phyloP scores from a whole-genome alignment of 495 filamentous ascomycete genomes.

The Daldinia caldariorum region DNA sequence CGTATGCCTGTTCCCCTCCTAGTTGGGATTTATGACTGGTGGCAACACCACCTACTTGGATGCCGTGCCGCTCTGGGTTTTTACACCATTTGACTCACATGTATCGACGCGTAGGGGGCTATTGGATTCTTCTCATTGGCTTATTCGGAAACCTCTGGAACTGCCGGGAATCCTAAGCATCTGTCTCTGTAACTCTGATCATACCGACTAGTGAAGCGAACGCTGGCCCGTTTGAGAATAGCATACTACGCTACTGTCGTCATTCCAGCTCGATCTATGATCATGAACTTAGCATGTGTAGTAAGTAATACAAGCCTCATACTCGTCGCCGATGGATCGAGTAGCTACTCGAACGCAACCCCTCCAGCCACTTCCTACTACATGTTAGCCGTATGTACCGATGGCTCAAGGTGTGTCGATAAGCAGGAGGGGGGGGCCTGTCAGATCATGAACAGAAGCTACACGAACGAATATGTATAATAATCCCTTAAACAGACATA shows the following conservation, averaged over 20 bases:
- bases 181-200: conserved; percentile 9
- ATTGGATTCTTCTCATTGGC: conserved; percentile 11
- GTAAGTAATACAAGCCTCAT: conserved; percentile 28
- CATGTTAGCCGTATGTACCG: conserved; percentile 21
- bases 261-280: conserved; percentile 17
- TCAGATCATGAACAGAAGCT: conserved; percentile 40
- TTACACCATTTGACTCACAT: conserved; percentile 4
- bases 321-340: conserved; percentile 16
- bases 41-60: conserved; percentile 16
- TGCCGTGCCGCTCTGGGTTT: conserved; percentile 35
- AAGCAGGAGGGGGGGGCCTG: conserved; percentile 10
- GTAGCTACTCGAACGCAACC: conserved; percentile 12
- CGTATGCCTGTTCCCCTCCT: conserved; percentile 33
- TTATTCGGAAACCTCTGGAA: background rate
- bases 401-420: conserved; percentile 27
- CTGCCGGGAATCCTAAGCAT: conserved; percentile 6
- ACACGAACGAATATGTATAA: conserved; percentile 32
- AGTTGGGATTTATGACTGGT: conserved; percentile 18
- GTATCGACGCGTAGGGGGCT: conserved; percentile 7
- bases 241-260: conserved; percentile 24
- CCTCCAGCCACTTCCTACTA: conserved; percentile 13
- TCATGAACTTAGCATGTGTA: conserved; percentile 32
- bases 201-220: conserved; percentile 14
- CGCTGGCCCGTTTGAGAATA: conserved; percentile 10
- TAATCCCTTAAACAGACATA: conserved; percentile 39